A percentile compares a stretch with the other conserved stretches of the same genome.
These are phyloP conservation scores for Neonectria punicea DNA, from an alignment of 2,329 filamentous ascomycete genomes.

Conservation along the genomic window DNA sequence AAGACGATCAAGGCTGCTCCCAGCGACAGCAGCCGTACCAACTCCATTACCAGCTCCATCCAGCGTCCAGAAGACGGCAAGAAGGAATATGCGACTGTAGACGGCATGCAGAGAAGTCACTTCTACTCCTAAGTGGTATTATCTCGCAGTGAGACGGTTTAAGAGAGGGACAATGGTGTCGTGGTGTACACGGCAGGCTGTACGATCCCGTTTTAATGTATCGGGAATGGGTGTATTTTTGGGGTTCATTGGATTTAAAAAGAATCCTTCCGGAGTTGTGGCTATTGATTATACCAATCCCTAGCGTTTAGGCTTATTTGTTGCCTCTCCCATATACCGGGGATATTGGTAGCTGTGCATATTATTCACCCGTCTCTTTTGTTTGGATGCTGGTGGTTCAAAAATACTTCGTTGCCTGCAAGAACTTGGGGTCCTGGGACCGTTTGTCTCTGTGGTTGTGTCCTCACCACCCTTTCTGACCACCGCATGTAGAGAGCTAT, in stretches of 20 bases:
- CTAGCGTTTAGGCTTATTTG: slow-evolving; percentile 38
- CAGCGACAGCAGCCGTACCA: slow-evolving; percentile 59
- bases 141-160: background rate
- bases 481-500: background rate
- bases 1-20: slow-evolving; percentile 63
- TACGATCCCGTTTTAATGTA: slow-evolving; percentile 33
- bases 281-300: slow-evolving; percentile 37
- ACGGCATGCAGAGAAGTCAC: slow-evolving; percentile 68
- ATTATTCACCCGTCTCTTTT: slow-evolving; percentile 24
- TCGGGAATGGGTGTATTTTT: slow-evolving; percentile 31
- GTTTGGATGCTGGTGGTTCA: background rate
- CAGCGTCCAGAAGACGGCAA: slow-evolving; percentile 54
- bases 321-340: slow-evolving; percentile 15
- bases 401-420: background rate
- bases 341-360: slow-evolving; percentile 19
- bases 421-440: too few species aligned
- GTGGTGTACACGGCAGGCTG: slow-evolving; percentile 27
- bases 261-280: slow-evolving; percentile 40
- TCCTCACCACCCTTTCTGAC: background rate
- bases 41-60: slow-evolving; percentile 60
- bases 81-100: slow-evolving; percentile 63
- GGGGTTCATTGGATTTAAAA: slow-evolving; percentile 41
- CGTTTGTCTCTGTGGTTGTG: background rate
- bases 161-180: slow-evolving; percentile 17
- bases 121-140: slow-evolving; percentile 61